Conservation (phyloP, 306 rosid species). For the Morella rubra region DNA sequence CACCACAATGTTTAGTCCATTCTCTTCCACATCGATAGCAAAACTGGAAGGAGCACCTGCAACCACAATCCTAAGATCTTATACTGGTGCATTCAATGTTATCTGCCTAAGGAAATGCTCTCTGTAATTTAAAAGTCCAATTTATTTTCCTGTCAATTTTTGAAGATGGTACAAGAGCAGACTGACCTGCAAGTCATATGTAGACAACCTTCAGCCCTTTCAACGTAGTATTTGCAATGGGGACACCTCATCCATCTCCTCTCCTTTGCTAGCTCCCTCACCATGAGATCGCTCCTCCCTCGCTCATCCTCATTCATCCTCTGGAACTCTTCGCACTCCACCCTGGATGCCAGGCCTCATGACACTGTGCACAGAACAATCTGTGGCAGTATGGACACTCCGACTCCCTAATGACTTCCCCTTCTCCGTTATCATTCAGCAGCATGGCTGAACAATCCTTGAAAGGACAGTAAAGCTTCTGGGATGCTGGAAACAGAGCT, state of each 20-base stretch:
- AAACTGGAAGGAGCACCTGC: too few species aligned
- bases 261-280: constrained; percentile 41
- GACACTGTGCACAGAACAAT: constrained; percentile 46
- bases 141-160: too few species aligned
- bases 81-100: too few species aligned
- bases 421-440: constrained; percentile 14
- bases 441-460: constrained; percentile 37
- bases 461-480: constrained; percentile 50
- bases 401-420: neutral
- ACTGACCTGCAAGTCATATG: constrained; percentile 62
- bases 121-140: neutral
- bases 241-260: constrained; percentile 62
- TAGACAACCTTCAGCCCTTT: constrained; percentile 44
- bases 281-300: constrained; percentile 42
- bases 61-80: too few species aligned
- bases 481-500: constrained; percentile 20
- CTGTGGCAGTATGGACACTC: neutral
- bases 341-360: constrained; percentile 60
- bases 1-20: too few species aligned
- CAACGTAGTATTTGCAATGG: constrained; percentile 46
- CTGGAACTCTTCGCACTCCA: constrained; percentile 47
- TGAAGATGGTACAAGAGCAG: neutral
- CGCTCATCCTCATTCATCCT: constrained; percentile 36
- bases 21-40: too few species aligned
- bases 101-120: too few species aligned